Evolutionary conservation across 2,329 filamentous ascomycete species (phyloP).

Genomic region (Aspergillus pseudonomiae): DNA sequence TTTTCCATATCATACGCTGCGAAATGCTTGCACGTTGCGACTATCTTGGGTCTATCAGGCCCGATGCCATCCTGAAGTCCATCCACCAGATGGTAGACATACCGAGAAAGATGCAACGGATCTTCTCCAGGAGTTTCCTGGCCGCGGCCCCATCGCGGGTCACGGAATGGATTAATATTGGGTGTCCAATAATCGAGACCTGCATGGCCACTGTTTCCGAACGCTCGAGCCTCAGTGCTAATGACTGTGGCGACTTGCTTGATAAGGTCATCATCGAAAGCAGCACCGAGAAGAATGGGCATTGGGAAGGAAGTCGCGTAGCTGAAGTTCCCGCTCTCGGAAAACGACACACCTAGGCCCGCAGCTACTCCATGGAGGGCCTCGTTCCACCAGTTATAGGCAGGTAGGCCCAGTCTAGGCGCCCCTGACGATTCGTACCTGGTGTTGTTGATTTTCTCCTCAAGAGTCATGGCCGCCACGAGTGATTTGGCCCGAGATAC

Average conservation of each 20-base stretch:
- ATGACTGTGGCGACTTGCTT: slow-evolving; percentile 53
- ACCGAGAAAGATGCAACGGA: slow-evolving; percentile 2
- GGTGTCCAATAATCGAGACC: slow-evolving; percentile 49
- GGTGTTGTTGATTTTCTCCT: slow-evolving; percentile 58
- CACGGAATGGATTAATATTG: slow-evolving; percentile 66
- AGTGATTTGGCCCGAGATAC: slow-evolving; percentile 48
- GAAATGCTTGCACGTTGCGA: slow-evolving; percentile 62
- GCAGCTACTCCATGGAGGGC: slow-evolving; percentile 63
- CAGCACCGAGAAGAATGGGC: slow-evolving; percentile 59
- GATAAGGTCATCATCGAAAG: slow-evolving; percentile 65
- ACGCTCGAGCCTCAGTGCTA: slow-evolving; percentile 64
- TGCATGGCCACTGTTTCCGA: slow-evolving; percentile 58
- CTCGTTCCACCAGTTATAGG: slow-evolving; percentile 65
- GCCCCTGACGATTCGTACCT: slow-evolving; percentile 52
- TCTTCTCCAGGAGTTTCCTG: slow-evolving; percentile 60
- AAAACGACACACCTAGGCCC: slow-evolving; percentile 54
- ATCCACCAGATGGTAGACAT: slow-evolving; percentile 19
- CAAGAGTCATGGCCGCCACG: slow-evolving; percentile 46
- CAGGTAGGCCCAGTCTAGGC: slow-evolving; percentile 56
- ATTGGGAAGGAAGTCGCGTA: slow-evolving; percentile 62
- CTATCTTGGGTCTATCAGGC: slow-evolving; percentile 37
- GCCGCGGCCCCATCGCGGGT: slow-evolving; percentile 63
- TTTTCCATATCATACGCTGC: slow-evolving; percentile 58
- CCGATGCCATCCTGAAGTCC: slow-evolving; percentile 52
- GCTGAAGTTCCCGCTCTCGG: slow-evolving; percentile 54